Evolutionary conservation across 2,329 filamentous ascomycete species (phyloP), one percentile per base, ranked within the genome.

Genomic region (Blastomyces silverae): DNA sequence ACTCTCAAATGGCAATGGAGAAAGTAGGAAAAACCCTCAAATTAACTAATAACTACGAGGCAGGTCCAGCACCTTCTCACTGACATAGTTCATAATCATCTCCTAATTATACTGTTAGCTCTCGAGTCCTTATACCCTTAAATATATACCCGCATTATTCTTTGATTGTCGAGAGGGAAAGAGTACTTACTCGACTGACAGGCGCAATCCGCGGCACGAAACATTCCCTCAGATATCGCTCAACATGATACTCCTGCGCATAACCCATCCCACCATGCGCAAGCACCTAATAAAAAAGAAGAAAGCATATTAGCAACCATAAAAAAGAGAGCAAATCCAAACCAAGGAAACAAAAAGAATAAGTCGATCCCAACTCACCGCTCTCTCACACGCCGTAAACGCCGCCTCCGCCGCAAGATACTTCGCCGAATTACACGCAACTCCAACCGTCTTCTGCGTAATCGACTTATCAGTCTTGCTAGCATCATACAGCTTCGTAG

Each of bases 191-290:
- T 53, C 66, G 67, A 68, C 82, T 85, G 6, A 87, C 82, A 0
- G 84, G 84, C 2, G 84, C 84, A 66, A 87, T 84, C 28, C 84
- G 72, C 0, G 84, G 84, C 11, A 86, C 83, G 65, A 86, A 80
- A 62, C 81, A 82, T 72, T 86, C 84, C 48, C 85, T 76, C 63
- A 87, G 69, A 72, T 84, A 87, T 58, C 85, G 75, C 73, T 87
- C 84, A 0, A 87, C 85, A 71, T 87, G 82, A 69, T 85, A 87
- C 69, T 87, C 85, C 66, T 83, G 81, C 7, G 84, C 84, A 74
- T 87, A 87, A 0, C 84, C 84, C 84, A 87, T 87, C 0, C 85
- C 85, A 37, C 85, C 84, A 71, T 85, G 83, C 2, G 80, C 79
- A 67, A 87, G 64, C 44, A 68, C 66, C 67, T 68, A 28, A n/a